Base-by-base conservation (phyloP, 306 rosid species). In the Cicer arietinum region DNA sequence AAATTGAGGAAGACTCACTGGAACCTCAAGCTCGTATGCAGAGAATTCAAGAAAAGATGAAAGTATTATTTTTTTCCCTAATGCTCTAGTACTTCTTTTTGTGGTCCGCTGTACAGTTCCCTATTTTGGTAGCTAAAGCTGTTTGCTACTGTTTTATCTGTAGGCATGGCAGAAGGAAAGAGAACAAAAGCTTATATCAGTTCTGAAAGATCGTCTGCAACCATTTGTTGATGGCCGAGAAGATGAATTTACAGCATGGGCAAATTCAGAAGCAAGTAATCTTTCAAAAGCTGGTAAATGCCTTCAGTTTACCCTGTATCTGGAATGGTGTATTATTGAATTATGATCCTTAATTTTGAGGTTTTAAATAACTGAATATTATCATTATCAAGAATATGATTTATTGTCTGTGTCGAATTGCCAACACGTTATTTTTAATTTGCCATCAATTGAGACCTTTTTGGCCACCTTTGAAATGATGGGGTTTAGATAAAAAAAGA, bases 111-210 rank as follows among this genome's bases (percentile, higher is more conserved):
- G 47, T 46, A 2, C n/a, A 4, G 18, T 20, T 64, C 18, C 9
- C 25, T 69, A 50, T 22, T 77, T 70, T 59, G 44, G 71, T 79
- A 30, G 57, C 80, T 73, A 50, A 78, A 54, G 67, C 47, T 79
- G 37, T 61, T 82, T 20, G 72, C 72, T 52, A 20, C 16, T 61
- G 58, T 76, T 73, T 69, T 10, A 70, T 75, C 7, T 73, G 46
- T 77, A 94, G 99, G 59, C 85, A 42, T 52, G 86, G 82, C 99
- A 87, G 82, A 94, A 84, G 77, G 96, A 90, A 86, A 90, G 99
- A 88, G 92, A 90, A 79, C 78, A 50, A 70, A 92, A 86, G 86
- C 96, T 94, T 56, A 59, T 74, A 67, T 12, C 70, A 20, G 69
- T 74, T 80, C 68, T 94, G 82, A 94, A 81, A 83, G 87, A 78